Conservation (phyloP, 805 yeast species). For the Isabelozyma gotoi region DNA sequence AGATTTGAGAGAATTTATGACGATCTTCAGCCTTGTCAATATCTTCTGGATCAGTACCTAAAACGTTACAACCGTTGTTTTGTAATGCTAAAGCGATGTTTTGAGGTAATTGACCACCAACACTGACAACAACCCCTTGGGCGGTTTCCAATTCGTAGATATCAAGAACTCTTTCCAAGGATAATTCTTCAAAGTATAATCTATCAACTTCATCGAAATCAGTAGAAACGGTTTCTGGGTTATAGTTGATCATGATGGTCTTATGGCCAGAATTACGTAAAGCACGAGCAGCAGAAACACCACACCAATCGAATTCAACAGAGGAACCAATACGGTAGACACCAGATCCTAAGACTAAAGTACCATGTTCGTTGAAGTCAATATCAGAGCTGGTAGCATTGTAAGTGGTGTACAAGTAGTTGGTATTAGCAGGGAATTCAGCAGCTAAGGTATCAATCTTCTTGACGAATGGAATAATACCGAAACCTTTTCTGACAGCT, state of each 20-base stretch:
- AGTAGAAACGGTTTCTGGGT: constrained; percentile 98
- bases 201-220: constrained; percentile 98
- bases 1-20: constrained; percentile 92
- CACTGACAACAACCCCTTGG: constrained; percentile 89
- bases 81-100: constrained; percentile 89
- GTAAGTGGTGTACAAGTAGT: constrained; percentile 93
- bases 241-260: constrained; percentile 95
- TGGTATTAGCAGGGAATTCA: constrained; percentile 96
- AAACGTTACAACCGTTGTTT: constrained; percentile 77
- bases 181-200: constrained; percentile 91
- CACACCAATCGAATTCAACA: constrained; percentile 99
- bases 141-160: constrained; percentile 91
- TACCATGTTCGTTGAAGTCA: constrained; percentile 83
- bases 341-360: constrained; percentile 97
- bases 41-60: constrained; percentile 93
- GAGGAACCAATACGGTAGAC: constrained; percentile 98
- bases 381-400: constrained; percentile 87
- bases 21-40: constrained; percentile 98
- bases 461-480: constrained; percentile 90
- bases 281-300: constrained; percentile 94
- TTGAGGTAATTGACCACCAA: constrained; percentile 98
- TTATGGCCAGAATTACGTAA: constrained; percentile 82
- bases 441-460: constrained; percentile 97
- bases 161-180: constrained; percentile 95
- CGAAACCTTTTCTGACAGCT: constrained; percentile 73